Evolutionary conservation across 371 early-diverging fungal genomes (phyloP), one percentile per base, ranked within the genome.

Genomic region (Dichotomocladium elegans): DNA sequence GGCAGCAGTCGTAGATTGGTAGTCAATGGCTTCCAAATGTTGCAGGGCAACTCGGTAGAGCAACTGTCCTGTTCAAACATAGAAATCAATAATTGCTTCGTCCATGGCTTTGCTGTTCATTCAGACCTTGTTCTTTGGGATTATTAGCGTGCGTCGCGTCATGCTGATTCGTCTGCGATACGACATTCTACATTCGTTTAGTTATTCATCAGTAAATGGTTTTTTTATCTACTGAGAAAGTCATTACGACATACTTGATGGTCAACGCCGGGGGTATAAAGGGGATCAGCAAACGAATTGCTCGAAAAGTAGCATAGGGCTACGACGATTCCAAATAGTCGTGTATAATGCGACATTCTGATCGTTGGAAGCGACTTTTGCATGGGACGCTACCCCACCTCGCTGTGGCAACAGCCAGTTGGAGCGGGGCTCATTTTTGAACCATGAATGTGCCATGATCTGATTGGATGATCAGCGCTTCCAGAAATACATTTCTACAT

Each of bases 11-110:
- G 34, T 25, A n/a, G 45, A 35, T 9, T 50, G 42, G 28, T 53
- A 41, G 26, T 43, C 57, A 3, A 69, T 59, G 0, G 37, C 34
- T 21, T 64, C 50, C 4, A 72, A 40, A 21, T 69, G 60, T 24
- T 64, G 59, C 22, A 64, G 26, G 4, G 73, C 73, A 41, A 51
- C 44, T 25, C 61, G 47, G 34, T 69, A 72, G 15, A 72, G 34
- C 21, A 49, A 48, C 43, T 66, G 60, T n/a, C 73, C 73, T 58
- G 29, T 12, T n/a, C 9, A 47, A 14, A 45, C 17, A 29, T 10
- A 26, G 19, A 6, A 33, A 19, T 53, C 11, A 21, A 27, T 14
- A 7, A 17, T 29, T 25, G 5, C 17, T 41, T 12, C 17, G 11
- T 40, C 37, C n/a, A 37, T 37, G 37, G 21, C 37, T n/a, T n/a